Percentiles rank a stretch among this genome's conserved stretches.
Conservation (phyloP, 2,329 filamentous ascomycete species). For the Neonectria neomacrospora region DNA sequence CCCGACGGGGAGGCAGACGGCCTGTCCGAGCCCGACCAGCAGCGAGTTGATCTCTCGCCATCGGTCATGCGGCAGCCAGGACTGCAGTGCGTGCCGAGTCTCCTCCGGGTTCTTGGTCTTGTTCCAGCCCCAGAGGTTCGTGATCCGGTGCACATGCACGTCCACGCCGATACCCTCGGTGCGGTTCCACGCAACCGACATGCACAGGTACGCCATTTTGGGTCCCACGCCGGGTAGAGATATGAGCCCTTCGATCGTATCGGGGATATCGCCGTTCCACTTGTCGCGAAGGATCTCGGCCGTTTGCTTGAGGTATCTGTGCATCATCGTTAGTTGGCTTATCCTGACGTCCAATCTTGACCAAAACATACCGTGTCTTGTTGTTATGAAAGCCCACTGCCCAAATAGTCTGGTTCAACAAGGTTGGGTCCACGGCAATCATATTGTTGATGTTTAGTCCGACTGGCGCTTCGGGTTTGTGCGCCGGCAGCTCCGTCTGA, state of each 20-base stretch:
- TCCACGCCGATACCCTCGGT: constrained; percentile 89
- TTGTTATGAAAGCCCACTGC: constrained; percentile 95
- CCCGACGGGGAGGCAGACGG: constrained; percentile 83
- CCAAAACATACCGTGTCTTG: constrained; percentile 72
- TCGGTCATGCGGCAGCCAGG: constrained; percentile 83
- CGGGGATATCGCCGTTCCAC: constrained; percentile 81
- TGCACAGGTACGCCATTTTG: constrained; percentile 93
- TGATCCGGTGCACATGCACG: constrained; percentile 94
- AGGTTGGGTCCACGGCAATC: constrained; percentile 73
- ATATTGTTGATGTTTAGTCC: constrained; percentile 82
- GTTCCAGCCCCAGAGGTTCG: constrained; percentile 94
- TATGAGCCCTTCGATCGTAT: constrained; percentile 78
- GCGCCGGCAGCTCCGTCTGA: constrained; percentile 75
- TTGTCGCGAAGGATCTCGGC: constrained; percentile 78
- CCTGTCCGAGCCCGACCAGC: constrained; percentile 89
- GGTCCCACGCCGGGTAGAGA: constrained; percentile 88
- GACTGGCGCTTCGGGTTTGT: constrained; percentile 54
- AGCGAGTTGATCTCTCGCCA: constrained; percentile 95
- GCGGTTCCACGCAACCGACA: constrained; percentile 75
- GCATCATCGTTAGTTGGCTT: constrained; percentile 29
- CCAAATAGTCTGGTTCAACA: constrained; percentile 78
- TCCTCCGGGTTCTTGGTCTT: constrained; percentile 84
- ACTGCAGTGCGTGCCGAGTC: constrained; percentile 78
- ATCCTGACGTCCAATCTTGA: not conserved
- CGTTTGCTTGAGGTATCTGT: constrained; percentile 74